Evolutionary conservation across 495 filamentous ascomycete species (phyloP).

Genomic region (Cryomyces minteri): DNA sequence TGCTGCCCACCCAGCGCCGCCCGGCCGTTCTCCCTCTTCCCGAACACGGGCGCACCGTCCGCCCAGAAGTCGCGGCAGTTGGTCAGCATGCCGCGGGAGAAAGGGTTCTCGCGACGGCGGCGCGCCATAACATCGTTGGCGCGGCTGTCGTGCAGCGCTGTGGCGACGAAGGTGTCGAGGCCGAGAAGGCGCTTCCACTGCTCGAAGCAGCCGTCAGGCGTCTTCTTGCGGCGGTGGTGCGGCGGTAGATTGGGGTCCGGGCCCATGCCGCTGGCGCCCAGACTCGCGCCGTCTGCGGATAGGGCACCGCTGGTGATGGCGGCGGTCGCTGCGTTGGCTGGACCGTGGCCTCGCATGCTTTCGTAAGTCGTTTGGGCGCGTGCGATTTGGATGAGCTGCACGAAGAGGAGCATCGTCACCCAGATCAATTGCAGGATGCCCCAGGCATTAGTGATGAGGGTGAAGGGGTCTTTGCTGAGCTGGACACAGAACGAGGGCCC

Average conservation of each 20-base stretch:
- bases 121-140: conserved; percentile 43
- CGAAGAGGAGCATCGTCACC: conserved; percentile 87
- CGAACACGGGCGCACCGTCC: conserved; percentile 68
- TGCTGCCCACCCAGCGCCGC: conserved; percentile 58
- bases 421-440: conserved; percentile 66
- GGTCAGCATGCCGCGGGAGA: conserved; percentile 56
- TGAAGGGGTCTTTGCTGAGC: conserved; percentile 67
- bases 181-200: conserved; percentile 76
- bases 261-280: conserved; percentile 26
- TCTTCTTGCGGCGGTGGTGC: conserved; percentile 14
- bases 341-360: conserved; percentile 60
- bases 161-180: conserved; percentile 78
- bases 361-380: conserved; percentile 91
- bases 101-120: conserved; percentile 51
- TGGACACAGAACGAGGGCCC: conserved; percentile 51
- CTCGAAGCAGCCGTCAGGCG: conserved; percentile 39
- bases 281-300: conserved; percentile 47
- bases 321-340: conserved; percentile 50
- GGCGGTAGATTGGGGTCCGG: conserved; percentile 10
- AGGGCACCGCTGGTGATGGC: conserved; percentile 60
- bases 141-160: conserved; percentile 21
- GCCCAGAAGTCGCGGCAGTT: conserved; percentile 98
- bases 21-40: conserved; percentile 48
- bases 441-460: conserved; percentile 62
- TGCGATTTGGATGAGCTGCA: conserved; percentile 80